Base-by-base conservation (phyloP, 2,329 filamentous ascomycete genomes). In the Phialophora macrospora region DNA sequence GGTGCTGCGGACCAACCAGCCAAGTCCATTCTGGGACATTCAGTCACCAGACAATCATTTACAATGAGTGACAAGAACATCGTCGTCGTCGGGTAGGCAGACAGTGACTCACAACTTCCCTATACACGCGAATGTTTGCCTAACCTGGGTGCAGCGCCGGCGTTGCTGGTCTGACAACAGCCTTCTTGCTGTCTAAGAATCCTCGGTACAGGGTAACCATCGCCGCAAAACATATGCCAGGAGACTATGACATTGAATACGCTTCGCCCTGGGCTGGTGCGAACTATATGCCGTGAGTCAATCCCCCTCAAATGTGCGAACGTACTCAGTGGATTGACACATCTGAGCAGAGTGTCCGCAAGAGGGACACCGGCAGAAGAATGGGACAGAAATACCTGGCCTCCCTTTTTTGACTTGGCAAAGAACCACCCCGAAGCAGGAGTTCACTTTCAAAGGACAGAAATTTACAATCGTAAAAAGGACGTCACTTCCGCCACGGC, bases 221-320 rank as follows among this genome's bases (percentile, higher is more conserved):
- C 28, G 80, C 91, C 46, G 89, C 90, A 3, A 93, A 92, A 74
- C 89, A 94, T 75, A 92, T 95, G 88, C 92, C 92, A 0, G 92
- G 92, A 52, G 92, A 96, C 80, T 70, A 68, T 55, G 89, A 92
- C 70, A 88, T 92, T 72, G 88, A 93, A 80, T 96, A 95, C 76
- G 88, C 91, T 0, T 93, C 90, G 7, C 91, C 90, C 0, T 93
- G 90, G 88, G 91, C 91, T 1, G 91, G 91, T 12, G 91, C 90
- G 62, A 92, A 93, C 74, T 87, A 86, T 72, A 75, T 89, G 67
- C 90, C 88, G 87, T 89, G 66, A 72, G 86, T 81, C 22, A 63
- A 38, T 5, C 11, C 34, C 41, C 28, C 48, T 1, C 14, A 8
- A 54, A 24, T 28, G n/a, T 26, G n/a, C 20, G 17, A 5, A 34